Evolutionary conservation across 805 yeast species (phyloP), one percentile per base, ranked within the genome.

Genomic region (Saccharomycopsis capsularis): DNA sequence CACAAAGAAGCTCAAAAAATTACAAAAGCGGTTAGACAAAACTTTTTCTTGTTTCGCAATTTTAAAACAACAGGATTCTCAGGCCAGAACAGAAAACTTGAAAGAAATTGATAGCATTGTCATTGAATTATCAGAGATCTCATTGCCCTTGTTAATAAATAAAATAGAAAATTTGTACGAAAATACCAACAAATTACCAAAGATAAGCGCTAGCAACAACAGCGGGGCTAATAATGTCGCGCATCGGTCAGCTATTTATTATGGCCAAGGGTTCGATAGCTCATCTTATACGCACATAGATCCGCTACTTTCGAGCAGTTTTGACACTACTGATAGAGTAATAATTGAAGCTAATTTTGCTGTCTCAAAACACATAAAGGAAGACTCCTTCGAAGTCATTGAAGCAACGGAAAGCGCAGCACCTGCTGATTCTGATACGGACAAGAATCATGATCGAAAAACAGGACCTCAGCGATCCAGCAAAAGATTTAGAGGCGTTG

Each of bases 401-500:
- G 42, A 25, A 36, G 24, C 18, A n/a, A 5, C n/a, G 3, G 25
- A 43, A 22, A 11, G 15, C 34, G 22, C n/a, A 13, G n/a, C 24
- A 19, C 62, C 64, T 21, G 22, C 2, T 4, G 36, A 21, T 29
- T 5, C 11, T 18, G 36, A 41, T 5, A 69, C 66, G 40, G 63
- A 66, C 55, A 67, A 65, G 7, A 65, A 64, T 42, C 51, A 62
- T 1, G 71, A 67, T 40, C 63, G 61, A 16, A 27, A 53, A 39
- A 60, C 58, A 34, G 56, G 57, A 3, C 61, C 60, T 11, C 70
- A 65, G 43, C 57, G 74, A 51, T 56, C 65, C 6, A 71, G 75
- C 50, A 73, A 71, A 54, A 55, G 75, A 22, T 63, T 67, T 44
- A 63, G 65, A 40, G 68, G 63, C 18, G 60, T 57, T 24, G 66